Evolutionary conservation across 2,329 filamentous ascomycete species (phyloP), one percentile per base, ranked within the genome.

Genomic region (Cordyceps cicadae): DNA sequence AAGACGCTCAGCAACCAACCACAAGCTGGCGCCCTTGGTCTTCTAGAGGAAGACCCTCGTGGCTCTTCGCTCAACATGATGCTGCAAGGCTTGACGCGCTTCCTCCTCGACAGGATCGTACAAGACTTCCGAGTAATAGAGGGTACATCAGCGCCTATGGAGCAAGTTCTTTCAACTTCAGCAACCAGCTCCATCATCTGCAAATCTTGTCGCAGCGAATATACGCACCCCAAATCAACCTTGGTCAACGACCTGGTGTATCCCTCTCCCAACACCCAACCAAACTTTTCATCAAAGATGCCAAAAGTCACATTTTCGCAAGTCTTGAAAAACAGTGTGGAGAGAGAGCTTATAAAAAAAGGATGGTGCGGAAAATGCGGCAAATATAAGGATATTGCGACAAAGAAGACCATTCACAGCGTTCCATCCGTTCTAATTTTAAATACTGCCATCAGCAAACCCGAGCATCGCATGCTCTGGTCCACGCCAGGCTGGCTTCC

Each of bases 321-420:
- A 69, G 86, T 97, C 52, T 77, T 99, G n/a, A 96, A 97, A 72
- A 86, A 86, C 57, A 96, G 92, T 65, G 87, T 99, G 34, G 93
- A 97, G 74, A 82, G 91, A 58, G 91, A 97, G 71, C 29, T 29
- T 29, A 89, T 89, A 12, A 90, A 90, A 52, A 86, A 93, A 67
- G 94, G 94, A 7, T 99, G 92, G 92, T 99, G 94, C 71, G 88
- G 88, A 65, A 86, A 88, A 69, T 99, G 95, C 71, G 89, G 92
- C 66, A 84, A 91, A 26, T 97, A 99, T 71, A 92, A 96, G 72
- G 89, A 89, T 58, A 85, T 97, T 57, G 85, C 87, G 12, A 95
- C 91, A 21, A 83, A 90, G 63, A 96, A 95, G 70, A 89, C 88
- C 0, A 88, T 97, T 3, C 87, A 90, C 66, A 86, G 82, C 46